Conservation (phyloP, 2,329 filamentous ascomycete species). For the Aspergillus neoniger region DNA sequence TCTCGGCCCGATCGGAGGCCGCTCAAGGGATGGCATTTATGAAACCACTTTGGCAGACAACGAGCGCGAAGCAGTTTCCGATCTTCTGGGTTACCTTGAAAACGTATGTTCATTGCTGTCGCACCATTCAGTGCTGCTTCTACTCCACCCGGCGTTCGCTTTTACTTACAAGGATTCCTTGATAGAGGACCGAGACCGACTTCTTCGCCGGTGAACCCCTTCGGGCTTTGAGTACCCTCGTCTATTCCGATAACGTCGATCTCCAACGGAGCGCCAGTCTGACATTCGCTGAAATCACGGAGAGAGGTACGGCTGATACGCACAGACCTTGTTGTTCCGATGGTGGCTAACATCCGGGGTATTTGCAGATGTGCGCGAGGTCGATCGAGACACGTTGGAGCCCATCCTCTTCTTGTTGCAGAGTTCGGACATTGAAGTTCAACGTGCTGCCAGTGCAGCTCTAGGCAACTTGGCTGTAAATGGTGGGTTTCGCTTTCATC, state of each 20-base stretch:
- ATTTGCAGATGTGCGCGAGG: slow-evolving; percentile 83
- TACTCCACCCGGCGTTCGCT: background rate
- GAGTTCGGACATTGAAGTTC: slow-evolving; percentile 94
- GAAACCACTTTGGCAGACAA: slow-evolving; percentile 90
- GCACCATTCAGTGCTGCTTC: background rate
- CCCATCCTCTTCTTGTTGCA: slow-evolving; percentile 94
- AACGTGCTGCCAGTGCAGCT: slow-evolving; percentile 92
- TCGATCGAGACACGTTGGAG: slow-evolving; percentile 90
- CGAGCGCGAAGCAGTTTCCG: slow-evolving; percentile 94
- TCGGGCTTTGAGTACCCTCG: slow-evolving; percentile 87
- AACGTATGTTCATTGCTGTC: slow-evolving; percentile 64
- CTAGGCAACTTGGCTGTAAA: slow-evolving; percentile 96
- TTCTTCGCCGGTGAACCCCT: slow-evolving; percentile 97
- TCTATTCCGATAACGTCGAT: slow-evolving; percentile 98
- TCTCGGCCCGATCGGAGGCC: slow-evolving; percentile 56
- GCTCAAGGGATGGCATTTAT: slow-evolving; percentile 77
- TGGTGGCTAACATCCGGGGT: slow-evolving; percentile 3
- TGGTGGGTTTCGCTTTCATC: slow-evolving; percentile 56
- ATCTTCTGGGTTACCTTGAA: slow-evolving; percentile 92
- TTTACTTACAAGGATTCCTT: slow-evolving; percentile 21
- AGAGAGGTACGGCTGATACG: slow-evolving; percentile 68
- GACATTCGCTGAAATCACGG: slow-evolving; percentile 98
- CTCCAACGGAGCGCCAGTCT: slow-evolving; percentile 94
- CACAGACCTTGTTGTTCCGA: background rate
- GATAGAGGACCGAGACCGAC: slow-evolving; percentile 89